phyloP scores from a whole-genome alignment of 179 eudicot species.

The Patellifolia procumbens region DNA sequence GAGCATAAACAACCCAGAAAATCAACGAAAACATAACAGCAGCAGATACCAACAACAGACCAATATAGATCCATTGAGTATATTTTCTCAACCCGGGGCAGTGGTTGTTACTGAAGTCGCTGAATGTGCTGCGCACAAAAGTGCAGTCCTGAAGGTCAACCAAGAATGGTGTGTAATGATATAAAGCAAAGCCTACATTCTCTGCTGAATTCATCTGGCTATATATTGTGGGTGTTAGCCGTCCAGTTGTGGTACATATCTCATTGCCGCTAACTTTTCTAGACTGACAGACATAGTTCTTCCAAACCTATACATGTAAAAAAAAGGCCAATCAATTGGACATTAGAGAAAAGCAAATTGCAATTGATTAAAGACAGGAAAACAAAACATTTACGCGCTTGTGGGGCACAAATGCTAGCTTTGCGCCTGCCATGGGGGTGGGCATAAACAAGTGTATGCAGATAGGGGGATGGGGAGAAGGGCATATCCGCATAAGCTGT shows the following conservation, averaged over 20 bases:
- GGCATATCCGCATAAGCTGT: too few species aligned
- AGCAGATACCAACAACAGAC: slow-evolving; percentile 47
- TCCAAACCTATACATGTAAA: slow-evolving; percentile 53
- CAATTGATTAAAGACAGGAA: not conserved
- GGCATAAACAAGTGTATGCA: too few species aligned
- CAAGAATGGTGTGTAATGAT: slow-evolving; percentile 57
- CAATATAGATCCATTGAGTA: slow-evolving; percentile 50
- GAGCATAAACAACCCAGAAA: slow-evolving; percentile 56
- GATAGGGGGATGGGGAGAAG: too few species aligned
- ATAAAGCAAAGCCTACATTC: slow-evolving; percentile 46
- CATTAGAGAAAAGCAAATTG: not conserved
- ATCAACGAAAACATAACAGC: slow-evolving; percentile 58
- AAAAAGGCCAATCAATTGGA: not conserved
- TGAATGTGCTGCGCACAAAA: slow-evolving; percentile 44
- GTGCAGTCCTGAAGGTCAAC: slow-evolving; percentile 54
- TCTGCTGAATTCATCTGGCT: slow-evolving; percentile 39
- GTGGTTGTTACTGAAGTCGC: slow-evolving; percentile 34
- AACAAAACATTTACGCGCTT: too few species aligned
- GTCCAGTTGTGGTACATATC: slow-evolving; percentile 55
- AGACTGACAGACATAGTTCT: slow-evolving; percentile 47
- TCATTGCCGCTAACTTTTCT: slow-evolving; percentile 31
- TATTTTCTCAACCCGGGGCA: slow-evolving; percentile 53
- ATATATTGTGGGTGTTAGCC: slow-evolving; percentile 54
- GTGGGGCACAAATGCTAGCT: too few species aligned
- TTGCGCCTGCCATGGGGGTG: too few species aligned